Evolutionary conservation across 1,284 basidiomycete genomes (phyloP), one percentile per base, ranked within the genome.

Genomic region (Lentinus polychrous): DNA sequence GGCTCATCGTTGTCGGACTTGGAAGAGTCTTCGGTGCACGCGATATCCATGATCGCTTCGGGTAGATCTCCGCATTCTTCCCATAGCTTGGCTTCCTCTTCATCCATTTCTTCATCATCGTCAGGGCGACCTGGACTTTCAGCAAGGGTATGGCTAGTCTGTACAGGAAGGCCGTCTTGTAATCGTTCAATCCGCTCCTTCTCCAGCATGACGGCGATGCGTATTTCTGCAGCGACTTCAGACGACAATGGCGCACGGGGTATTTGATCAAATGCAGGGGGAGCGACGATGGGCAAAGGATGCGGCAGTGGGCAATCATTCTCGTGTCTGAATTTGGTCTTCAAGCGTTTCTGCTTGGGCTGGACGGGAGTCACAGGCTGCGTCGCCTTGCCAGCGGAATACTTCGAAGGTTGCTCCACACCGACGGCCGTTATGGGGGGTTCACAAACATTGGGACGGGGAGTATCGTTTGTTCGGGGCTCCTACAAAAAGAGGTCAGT

Each of bases 271-370:
- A 52, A 54, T 1, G 55, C 38, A 0, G 79, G 76, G 2, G 78
- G 79, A 0, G 76, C 76, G n/a, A 81, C 72, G 49, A 78, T 68
- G 0, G 79, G 77, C 0, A 80, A 68, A 0, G 55, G 49, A 45
- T 40, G 46, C 15, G 45, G 46, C 27, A 34, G 27, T 35, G 41
- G 48, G 10, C 27, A 27, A 23, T 7, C 2, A 35, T 14, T n/a
- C 17, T 20, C 7, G 11, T 40, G 33, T 17, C 33, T 32, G 20
- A 1, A 22, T 41, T 35, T 45, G 22, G 14, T 37, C 35, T 31
- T 23, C 38, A 31, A 15, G 7, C 17, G 22, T 23, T 20, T 20
- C 45, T 8, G 24, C 22, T 8, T 40, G 14, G n/a, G 53, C 46
- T 27, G 27, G 10, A 47, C 38, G 18, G 56, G 60, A 2, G 55